phyloP scores from a whole-genome alignment of 2,329 filamentous ascomycete genomes.

The Alternaria consortialis region DNA sequence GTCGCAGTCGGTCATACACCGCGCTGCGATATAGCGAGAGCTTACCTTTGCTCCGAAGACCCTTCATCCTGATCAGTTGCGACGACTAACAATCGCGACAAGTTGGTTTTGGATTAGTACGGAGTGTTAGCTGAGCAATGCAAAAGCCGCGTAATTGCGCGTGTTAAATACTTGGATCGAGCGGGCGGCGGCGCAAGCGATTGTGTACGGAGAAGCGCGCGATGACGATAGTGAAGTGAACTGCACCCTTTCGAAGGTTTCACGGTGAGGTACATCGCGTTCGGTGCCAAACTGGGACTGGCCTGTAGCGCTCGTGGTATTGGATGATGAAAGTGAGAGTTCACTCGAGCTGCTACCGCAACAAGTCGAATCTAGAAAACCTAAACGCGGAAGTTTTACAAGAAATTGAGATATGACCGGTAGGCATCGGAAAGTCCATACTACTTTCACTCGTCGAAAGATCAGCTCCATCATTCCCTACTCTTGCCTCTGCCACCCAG shows the following conservation, averaged over 20 bases:
- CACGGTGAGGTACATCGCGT: conserved; percentile 2
- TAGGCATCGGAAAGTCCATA: not conserved
- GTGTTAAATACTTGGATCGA: not conserved
- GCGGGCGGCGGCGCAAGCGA: not conserved
- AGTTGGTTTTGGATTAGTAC: not conserved
- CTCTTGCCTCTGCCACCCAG: not conserved
- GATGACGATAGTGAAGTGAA: not conserved
- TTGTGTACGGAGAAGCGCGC: not conserved
- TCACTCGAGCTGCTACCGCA: not conserved
- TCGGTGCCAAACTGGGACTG: conserved; percentile 2
- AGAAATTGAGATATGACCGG: not conserved
- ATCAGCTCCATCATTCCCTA: not conserved
- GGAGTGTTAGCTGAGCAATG: not conserved
- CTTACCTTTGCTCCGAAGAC: conserved; percentile 31
- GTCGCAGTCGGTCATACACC: not conserved
- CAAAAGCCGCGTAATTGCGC: not conserved
- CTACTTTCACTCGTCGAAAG: not conserved
- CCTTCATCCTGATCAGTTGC: conserved; percentile 24
- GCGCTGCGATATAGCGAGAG: not conserved
- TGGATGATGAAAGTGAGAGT: conserved; percentile 3
- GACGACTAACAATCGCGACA: not conserved
- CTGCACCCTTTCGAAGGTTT: not conserved
- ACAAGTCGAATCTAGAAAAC: conserved; percentile 4
- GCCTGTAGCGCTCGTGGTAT: not conserved
- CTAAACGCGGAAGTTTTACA: not conserved